phyloP scores from a whole-genome alignment of 1,139 yeast species.

The Pichia sorboxylosa region DNA sequence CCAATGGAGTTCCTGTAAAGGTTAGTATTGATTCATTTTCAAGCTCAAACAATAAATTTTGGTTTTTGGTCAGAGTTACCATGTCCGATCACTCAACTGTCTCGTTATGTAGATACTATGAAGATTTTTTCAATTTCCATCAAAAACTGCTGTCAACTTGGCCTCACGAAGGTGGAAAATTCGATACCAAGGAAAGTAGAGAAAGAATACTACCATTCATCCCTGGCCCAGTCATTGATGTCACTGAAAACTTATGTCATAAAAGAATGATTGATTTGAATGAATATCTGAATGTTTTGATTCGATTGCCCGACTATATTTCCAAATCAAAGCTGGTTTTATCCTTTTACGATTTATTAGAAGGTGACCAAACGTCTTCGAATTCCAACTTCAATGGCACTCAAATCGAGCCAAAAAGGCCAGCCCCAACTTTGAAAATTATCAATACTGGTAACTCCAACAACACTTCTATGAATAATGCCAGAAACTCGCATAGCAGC shows the following conservation, averaged over 20 bases:
- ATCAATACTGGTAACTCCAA: constrained; percentile 10
- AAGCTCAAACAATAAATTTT: constrained; percentile 77
- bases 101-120: constrained; percentile 78
- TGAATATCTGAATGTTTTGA: constrained; percentile 64
- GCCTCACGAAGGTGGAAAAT: constrained; percentile 89
- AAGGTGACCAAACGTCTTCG: constrained; percentile 37
- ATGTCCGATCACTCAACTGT: constrained; percentile 60
- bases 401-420: constrained; percentile 19
- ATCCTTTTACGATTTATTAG: constrained; percentile 55
- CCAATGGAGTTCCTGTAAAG: constrained; percentile 11
- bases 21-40: constrained; percentile 54
- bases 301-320: constrained; percentile 67
- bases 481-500: not conserved
- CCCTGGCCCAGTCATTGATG: constrained; percentile 93
- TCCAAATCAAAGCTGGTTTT: constrained; percentile 61
- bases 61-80: constrained; percentile 68
- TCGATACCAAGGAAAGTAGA: constrained; percentile 39
- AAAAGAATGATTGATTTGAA: constrained; percentile 80
- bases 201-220: constrained; percentile 80
- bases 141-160: constrained; percentile 71
- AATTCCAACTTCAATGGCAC: constrained; percentile 6
- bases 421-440: constrained; percentile 21
- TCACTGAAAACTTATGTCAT: constrained; percentile 77
- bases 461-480: not conserved
- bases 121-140: constrained; percentile 92